These are phyloP conservation scores for Colletotrichum australisinense DNA, from an alignment of 2,329 filamentous ascomycete species.

Conservation along the genomic window DNA sequence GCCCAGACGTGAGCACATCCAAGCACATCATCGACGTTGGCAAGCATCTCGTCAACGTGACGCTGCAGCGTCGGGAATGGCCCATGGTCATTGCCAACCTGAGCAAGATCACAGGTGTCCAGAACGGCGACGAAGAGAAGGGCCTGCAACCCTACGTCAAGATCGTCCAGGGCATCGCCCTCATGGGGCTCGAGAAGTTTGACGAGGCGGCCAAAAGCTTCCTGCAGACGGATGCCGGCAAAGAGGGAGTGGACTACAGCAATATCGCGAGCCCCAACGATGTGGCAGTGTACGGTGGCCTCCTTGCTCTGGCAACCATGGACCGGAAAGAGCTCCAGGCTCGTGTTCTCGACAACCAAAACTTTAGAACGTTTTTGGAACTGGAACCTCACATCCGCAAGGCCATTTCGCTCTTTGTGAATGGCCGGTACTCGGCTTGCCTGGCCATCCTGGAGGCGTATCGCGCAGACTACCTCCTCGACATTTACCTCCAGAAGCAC, in stretches of 20 bases:
- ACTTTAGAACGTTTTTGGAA: conserved; percentile 90
- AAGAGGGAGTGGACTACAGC: conserved; percentile 64
- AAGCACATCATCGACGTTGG: conserved; percentile 88
- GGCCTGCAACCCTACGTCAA: conserved; percentile 63
- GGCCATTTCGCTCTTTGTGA: conserved; percentile 89
- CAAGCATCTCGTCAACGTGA: conserved; percentile 80
- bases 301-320: conserved; percentile 93
- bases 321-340: conserved; percentile 79
- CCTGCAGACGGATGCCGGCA: conserved; percentile 64
- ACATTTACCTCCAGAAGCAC: conserved; percentile 85
- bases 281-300: conserved; percentile 89
- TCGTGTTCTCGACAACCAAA: conserved; percentile 80
- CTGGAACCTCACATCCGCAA: conserved; percentile 94
- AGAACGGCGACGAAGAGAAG: conserved; percentile 58
- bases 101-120: conserved; percentile 71
- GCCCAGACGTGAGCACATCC: conserved; percentile 86
- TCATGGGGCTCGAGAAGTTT: conserved; percentile 59
- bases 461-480: conserved; percentile 87
- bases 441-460: conserved; percentile 85
- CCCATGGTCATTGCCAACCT: conserved; percentile 69
- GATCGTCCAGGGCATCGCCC: conserved; percentile 62
- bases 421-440: conserved; percentile 88
- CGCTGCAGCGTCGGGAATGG: conserved; percentile 84
- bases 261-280: conserved; percentile 86
- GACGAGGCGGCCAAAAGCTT: conserved; percentile 78